A percentile compares a stretch with the other conserved stretches of the same genome.
These are phyloP conservation scores for Urochloa ruziziensis DNA, from an alignment of 176 grass and related monocot species.

Conservation along the genomic window DNA sequence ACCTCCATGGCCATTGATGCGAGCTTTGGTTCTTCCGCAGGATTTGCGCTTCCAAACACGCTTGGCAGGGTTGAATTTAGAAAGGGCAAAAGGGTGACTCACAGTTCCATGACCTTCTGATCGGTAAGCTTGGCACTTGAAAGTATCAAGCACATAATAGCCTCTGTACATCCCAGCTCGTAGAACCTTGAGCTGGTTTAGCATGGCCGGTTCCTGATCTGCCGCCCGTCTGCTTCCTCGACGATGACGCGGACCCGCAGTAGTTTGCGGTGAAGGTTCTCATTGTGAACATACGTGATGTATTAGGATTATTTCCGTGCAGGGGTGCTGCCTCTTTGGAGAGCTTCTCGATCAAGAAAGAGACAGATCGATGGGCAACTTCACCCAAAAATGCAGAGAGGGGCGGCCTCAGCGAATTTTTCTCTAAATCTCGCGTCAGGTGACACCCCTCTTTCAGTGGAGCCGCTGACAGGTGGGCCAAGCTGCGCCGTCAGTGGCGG, in stretches of 20 bases:
- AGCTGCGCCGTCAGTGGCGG: no score
- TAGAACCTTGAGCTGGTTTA: background rate
- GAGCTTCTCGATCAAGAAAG: background rate
- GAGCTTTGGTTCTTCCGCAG: background rate
- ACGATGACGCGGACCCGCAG: background rate
- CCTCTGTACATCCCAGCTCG: background rate
- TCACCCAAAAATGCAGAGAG: background rate
- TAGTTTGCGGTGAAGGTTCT: background rate
- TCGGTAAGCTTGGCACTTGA: background rate
- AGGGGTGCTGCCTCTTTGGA: background rate
- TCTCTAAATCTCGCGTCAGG: no score
- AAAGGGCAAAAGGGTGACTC: background rate
- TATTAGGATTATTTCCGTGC: no score
- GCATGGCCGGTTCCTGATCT: conserved; percentile 14
- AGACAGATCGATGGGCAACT: background rate
- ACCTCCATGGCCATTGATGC: background rate
- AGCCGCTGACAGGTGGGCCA: no score
- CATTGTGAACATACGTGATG: background rate
- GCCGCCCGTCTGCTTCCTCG: conserved; percentile 1
- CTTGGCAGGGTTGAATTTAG: background rate
- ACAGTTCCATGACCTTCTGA: background rate
- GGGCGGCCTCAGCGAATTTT: background rate
- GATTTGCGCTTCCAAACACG: background rate
- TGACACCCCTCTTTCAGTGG: no score
- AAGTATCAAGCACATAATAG: background rate